These are phyloP conservation scores for Malania oleifera DNA, from an alignment of 164 flowering plant species.

Conservation along the genomic window DNA sequence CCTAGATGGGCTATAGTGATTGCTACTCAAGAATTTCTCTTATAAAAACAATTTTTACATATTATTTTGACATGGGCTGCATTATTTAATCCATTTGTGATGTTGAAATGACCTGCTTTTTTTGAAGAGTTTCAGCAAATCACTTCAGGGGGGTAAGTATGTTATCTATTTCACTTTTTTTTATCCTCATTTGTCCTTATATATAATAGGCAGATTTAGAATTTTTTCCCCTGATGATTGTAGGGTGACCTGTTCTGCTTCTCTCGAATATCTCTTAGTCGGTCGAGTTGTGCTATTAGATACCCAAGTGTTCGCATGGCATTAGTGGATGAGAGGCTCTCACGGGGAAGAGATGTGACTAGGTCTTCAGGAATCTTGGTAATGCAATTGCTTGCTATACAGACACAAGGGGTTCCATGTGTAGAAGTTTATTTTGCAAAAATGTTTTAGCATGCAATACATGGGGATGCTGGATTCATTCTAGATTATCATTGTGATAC, in stretches of 20 bases:
- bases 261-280: slow-evolving; percentile 15
- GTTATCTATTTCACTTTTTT: too few species aligned
- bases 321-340: slow-evolving; percentile 54
- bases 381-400: slow-evolving; percentile 1
- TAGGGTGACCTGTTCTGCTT: slow-evolving; percentile 23
- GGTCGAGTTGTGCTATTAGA: slow-evolving; percentile 15
- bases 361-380: slow-evolving; percentile 55
- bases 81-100: too few species aligned
- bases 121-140: too few species aligned
- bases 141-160: too few species aligned
- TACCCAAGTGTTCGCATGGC: slow-evolving; percentile 39
- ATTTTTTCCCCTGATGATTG: too few species aligned
- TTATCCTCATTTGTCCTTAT: too few species aligned
- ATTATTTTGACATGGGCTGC: too few species aligned
- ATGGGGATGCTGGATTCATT: neutral
- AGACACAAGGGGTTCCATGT: neutral
- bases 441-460: neutral
- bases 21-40: too few species aligned
- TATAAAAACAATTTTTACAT: too few species aligned
- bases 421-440: neutral
- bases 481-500: neutral
- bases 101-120: too few species aligned
- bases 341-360: slow-evolving; percentile 22
- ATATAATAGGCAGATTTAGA: too few species aligned
- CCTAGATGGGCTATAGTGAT: too few species aligned